A percentile compares a stretch with the other conserved stretches of the same genome.
Conservation (phyloP, 2,329 filamentous ascomycete genomes). For the Claviceps humidiphila region DNA sequence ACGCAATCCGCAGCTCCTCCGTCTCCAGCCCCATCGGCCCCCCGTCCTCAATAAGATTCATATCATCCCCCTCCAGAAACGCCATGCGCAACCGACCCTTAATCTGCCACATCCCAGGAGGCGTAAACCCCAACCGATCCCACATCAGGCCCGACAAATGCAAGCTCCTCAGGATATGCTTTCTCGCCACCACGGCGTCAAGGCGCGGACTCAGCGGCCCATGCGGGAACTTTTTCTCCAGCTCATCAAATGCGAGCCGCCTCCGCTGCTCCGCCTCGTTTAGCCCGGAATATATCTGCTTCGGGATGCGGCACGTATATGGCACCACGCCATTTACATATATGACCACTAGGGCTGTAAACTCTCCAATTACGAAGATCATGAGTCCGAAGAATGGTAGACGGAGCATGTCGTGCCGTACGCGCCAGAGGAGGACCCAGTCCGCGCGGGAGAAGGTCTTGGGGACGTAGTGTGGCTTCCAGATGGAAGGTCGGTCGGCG, state of each 20-base stretch:
- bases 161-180: slow-evolving; percentile 29
- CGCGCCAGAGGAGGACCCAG: slow-evolving; percentile 57
- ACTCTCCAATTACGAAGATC: slow-evolving; percentile 68
- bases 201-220: slow-evolving; percentile 23
- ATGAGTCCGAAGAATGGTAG: slow-evolving; percentile 68
- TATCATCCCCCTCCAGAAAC: slow-evolving; percentile 60
- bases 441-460: slow-evolving; percentile 44
- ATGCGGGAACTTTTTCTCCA: slow-evolving; percentile 20
- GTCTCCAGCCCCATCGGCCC: slow-evolving; percentile 41
- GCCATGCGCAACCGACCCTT: slow-evolving; percentile 40
- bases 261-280: slow-evolving; percentile 42
- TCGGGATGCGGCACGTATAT: slow-evolving; percentile 68
- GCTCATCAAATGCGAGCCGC: slow-evolving; percentile 31
- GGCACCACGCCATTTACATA: slow-evolving; percentile 61
- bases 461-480: slow-evolving; percentile 20
- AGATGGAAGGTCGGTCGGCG: slow-evolving; percentile 37
- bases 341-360: slow-evolving; percentile 69
- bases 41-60: slow-evolving; percentile 49
- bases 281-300: slow-evolving; percentile 49
- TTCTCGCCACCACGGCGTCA: slow-evolving; percentile 16
- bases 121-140: slow-evolving; percentile 35
- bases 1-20: slow-evolving; percentile 57
- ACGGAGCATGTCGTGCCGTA: slow-evolving; percentile 58
- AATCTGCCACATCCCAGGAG: slow-evolving; percentile 37
- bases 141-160: slow-evolving; percentile 33